phyloP scores from a whole-genome alignment of 208 protist species.

The Balamuthia mandrillaris region DNA sequence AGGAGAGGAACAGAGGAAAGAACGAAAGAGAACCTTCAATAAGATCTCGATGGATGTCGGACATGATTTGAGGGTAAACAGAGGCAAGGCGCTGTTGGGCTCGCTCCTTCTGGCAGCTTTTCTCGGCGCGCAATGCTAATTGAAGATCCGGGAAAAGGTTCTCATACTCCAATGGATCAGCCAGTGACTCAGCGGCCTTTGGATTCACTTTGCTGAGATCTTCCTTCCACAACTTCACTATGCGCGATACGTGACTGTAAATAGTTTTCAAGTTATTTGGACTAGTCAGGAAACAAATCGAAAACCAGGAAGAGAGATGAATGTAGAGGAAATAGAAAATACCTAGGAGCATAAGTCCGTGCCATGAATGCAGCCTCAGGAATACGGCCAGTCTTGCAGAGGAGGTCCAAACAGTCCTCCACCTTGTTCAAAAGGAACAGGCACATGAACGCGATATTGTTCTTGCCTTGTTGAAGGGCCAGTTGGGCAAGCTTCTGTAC shows the following conservation, averaged over 20 bases:
- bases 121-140: background rate
- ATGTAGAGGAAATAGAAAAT: background rate
- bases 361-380: constrained; percentile 94
- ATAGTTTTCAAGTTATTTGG: background rate
- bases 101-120: background rate
- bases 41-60: background rate
- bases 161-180: constrained; percentile 85
- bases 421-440: constrained; percentile 80
- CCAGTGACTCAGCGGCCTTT: constrained; percentile 78
- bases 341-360: constrained; percentile 85
- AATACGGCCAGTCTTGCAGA: constrained; percentile 76
- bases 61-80: background rate
- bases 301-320: no score
- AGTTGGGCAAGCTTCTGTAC: constrained; percentile 75
- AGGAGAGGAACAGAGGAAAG: background rate
- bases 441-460: constrained; percentile 88
- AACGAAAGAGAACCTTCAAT: background rate
- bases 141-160: constrained; percentile 88
- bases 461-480: constrained; percentile 73
- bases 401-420: constrained; percentile 80
- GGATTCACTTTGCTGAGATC: constrained; percentile 75
- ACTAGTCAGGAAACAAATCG: background rate
- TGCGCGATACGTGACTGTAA: constrained; percentile 64
- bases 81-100: background rate
- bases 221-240: constrained; percentile 85